Conservation (phyloP, 169 alveolate genomes). For the Plasmodium relictum region DNA sequence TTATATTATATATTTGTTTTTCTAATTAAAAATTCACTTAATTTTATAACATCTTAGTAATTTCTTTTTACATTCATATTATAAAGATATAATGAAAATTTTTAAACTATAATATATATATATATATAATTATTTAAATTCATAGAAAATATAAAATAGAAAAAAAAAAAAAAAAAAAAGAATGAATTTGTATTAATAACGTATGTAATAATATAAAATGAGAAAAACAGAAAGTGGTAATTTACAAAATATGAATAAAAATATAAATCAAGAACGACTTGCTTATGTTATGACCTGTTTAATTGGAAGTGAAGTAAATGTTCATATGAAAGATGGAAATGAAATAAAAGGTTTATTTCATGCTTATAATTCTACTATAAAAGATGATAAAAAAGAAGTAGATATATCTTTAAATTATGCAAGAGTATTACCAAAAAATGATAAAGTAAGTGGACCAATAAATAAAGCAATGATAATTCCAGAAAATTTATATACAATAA, state of each 20-base stretch:
- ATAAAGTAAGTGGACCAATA: slow-evolving; percentile 60
- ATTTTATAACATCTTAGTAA: too few species aligned
- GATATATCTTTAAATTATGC: slow-evolving; percentile 70
- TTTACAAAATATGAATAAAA: slow-evolving; percentile 14
- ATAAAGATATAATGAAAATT: too few species aligned
- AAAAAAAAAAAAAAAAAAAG: too few species aligned
- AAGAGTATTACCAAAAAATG: slow-evolving; percentile 38
- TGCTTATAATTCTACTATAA: slow-evolving; percentile 35
- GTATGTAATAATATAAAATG: too few species aligned
- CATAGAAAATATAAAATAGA: too few species aligned
- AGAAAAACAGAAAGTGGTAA: slow-evolving; percentile 29
- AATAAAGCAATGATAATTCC: slow-evolving; percentile 71
- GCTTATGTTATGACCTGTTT: slow-evolving; percentile 57
- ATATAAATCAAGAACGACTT: slow-evolving; percentile 39
- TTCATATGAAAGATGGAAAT: slow-evolving; percentile 74
- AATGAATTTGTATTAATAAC: too few species aligned
- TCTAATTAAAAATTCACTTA: too few species aligned
- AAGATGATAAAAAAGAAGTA: slow-evolving; percentile 20
- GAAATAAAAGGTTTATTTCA: slow-evolving; percentile 64
- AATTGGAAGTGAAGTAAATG: slow-evolving; percentile 66
- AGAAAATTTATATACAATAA: slow-evolving; percentile 38
- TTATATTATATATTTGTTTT: too few species aligned
- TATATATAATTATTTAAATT: too few species aligned
- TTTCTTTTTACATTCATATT: too few species aligned
- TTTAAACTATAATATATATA: too few species aligned